Percentiles rank a stretch among this genome's conserved stretches.
Conservation (phyloP, 2,329 filamentous ascomycete species). For the Aotearoamyces nothofagi region DNA sequence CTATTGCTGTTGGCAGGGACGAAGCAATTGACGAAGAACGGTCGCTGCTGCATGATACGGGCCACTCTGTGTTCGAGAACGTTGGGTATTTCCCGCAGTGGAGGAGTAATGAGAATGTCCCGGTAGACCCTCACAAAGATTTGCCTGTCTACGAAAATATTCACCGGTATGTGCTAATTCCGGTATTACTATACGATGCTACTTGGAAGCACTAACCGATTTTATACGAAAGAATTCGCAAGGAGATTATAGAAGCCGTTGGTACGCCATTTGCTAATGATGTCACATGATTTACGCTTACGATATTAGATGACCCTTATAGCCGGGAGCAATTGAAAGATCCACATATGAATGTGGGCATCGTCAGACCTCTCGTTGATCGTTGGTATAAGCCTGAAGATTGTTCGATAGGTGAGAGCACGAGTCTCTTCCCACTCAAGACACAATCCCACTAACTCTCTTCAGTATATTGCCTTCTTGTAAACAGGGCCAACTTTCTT, state of each 20-base stretch:
- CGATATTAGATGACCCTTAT: constrained; percentile 40
- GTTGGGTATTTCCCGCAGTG: no score
- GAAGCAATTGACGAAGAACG: neutral
- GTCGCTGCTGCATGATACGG: constrained; percentile 10
- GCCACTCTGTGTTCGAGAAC: no score
- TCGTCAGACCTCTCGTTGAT: constrained; percentile 71
- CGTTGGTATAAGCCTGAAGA: constrained; percentile 67
- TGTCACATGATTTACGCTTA: constrained; percentile 1
- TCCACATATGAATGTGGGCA: constrained; percentile 65
- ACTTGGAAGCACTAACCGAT: neutral
- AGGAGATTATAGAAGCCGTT: constrained; percentile 47
- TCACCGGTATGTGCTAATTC: constrained; percentile 32
- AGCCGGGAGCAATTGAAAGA: constrained; percentile 66
- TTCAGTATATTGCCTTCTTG: constrained; percentile 65
- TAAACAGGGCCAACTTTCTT: constrained; percentile 68
- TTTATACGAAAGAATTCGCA: constrained; percentile 29
- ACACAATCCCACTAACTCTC: neutral
- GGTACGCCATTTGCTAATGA: constrained; percentile 26
- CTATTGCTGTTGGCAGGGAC: no score
- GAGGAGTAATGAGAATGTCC: constrained; percentile 1
- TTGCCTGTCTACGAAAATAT: constrained; percentile 67
- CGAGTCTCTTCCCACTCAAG: neutral
- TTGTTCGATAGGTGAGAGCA: constrained; percentile 51
- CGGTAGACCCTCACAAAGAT: constrained; percentile 19
- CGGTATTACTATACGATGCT: neutral